Evolutionary conservation across 768 basidiomycete genomes (phyloP).

Genomic region (Pisolithus microcarpus): DNA sequence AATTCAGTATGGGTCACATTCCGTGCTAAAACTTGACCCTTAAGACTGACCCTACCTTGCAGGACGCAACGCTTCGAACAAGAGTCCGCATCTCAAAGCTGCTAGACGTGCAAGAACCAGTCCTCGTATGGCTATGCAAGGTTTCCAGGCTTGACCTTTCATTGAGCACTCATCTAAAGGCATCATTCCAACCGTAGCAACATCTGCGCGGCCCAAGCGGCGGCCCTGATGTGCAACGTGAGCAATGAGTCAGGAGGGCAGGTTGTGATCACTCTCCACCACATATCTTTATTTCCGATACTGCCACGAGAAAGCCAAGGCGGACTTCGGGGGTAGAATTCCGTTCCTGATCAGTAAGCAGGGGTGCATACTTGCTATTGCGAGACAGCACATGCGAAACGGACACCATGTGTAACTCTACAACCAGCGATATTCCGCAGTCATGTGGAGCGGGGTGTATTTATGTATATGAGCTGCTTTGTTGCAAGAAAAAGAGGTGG

Average conservation of each 20-base stretch:
- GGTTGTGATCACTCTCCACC: not conserved
- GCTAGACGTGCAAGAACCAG: conserved; percentile 4
- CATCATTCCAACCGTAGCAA: conserved; percentile 52
- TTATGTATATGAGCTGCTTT: too few species aligned
- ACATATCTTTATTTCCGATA: conserved; percentile 10
- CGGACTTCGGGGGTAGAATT: too few species aligned
- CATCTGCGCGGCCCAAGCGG: conserved; percentile 35
- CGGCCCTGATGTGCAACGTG: conserved; percentile 20
- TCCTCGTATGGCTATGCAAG: conserved; percentile 15
- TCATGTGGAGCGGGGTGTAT: too few species aligned
- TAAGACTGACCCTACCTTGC: too few species aligned
- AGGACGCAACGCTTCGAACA: not conserved
- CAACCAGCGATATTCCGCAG: too few species aligned
- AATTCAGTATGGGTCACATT: conserved; percentile 32
- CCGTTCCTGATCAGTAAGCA: too few species aligned
- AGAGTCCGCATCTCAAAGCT: not conserved
- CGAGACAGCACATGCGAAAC: too few species aligned
- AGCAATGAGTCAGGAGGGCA: not conserved
- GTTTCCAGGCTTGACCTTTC: conserved; percentile 6
- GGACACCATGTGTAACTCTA: too few species aligned
- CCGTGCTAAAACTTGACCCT: not conserved
- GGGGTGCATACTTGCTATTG: too few species aligned
- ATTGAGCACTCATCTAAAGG: too few species aligned
- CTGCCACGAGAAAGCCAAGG: conserved; percentile 11
- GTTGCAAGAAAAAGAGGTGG: too few species aligned